Evolutionary conservation across 2,329 filamentous ascomycete genomes (phyloP), one percentile per base, ranked within the genome.

Genomic region (Aplosporella prunicola): DNA sequence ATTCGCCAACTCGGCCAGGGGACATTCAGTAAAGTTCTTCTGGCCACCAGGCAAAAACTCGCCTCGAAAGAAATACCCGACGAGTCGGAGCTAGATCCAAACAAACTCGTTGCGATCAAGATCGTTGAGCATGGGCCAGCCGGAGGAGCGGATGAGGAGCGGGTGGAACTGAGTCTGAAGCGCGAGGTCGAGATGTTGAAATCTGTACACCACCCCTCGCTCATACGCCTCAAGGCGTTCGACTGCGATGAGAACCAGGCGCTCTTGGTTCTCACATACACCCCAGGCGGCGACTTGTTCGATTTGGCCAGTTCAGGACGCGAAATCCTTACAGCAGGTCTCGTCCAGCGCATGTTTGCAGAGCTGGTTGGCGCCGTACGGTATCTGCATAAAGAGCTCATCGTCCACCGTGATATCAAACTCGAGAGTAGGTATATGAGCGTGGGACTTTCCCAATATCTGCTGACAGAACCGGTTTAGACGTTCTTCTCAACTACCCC

Each of bases 371-470:
- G 76, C 43, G 91, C 89, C 0, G 80, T 93, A 23, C 74, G 72
- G 41, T 95, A 96, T 63, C 67, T 98, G 32, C 91, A 98, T 60
- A 68, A 76, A 37, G 70, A 83, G 50, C 80, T 76, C 48, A 94
- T 98, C 55, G 89, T 96, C 37, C 91, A 98, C 57, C 78, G 91
- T 43, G 91, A 98, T 60, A 93, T 98, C 61, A 98, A 98, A 64
- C 78, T 98, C 42, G 91, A 98, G 69, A 98, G 84, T 91, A 72
- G 63, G 79, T n/a, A n/a, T n/a, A n/a, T n/a, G n/a, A n/a, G n/a
- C n/a, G n/a, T n/a, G n/a, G n/a, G n/a, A n/a, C n/a, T n/a, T 69
- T 43, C 45, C 45, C 30, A 42, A 35, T 40, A 50, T 43, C 35
- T 39, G 35, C 48, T 31, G 42, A 43, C 35, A 43, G 35, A 40